Percentiles rank a stretch among this genome's conserved stretches.
Evolutionary conservation across 2,329 filamentous ascomycete genomes (phyloP).

Genomic region (Botrytis porri): DNA sequence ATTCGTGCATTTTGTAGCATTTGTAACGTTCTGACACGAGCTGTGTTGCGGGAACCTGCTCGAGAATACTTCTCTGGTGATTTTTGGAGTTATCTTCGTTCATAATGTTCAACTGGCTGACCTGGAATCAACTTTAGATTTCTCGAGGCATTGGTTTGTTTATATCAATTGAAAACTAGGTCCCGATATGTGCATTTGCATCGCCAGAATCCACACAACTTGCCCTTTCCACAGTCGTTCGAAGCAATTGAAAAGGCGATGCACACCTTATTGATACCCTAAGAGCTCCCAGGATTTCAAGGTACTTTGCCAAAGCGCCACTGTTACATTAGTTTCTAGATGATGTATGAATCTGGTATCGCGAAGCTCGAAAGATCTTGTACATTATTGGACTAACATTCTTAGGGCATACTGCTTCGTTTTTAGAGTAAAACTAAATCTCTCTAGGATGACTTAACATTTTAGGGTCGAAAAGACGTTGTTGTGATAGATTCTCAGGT

Average conservation of each 20-base stretch:
- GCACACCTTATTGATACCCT: not conserved
- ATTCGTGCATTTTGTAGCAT: not conserved
- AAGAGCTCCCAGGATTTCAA: not conserved
- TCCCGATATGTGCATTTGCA: not conserved
- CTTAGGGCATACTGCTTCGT: not conserved
- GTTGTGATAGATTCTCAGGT: not conserved
- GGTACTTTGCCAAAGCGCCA: not conserved
- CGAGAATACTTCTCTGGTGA: not conserved
- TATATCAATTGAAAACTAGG: not conserved
- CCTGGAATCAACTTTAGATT: not conserved
- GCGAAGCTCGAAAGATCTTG: not conserved
- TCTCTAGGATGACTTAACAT: not conserved
- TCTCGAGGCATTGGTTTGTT: not conserved
- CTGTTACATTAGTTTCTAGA: not conserved
- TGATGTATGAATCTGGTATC: not conserved
- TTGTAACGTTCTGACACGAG: not conserved
- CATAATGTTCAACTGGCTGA: not conserved
- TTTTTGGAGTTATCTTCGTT: not conserved
- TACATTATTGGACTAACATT: not conserved
- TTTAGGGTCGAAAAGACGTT: not conserved
- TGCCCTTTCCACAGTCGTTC: not conserved
- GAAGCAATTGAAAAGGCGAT: not conserved
- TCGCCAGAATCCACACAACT: not conserved
- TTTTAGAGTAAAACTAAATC: not conserved
- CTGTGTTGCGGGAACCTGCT: not conserved